Percentiles rank a stretch among this genome's conserved stretches.
Conservation (phyloP, 495 filamentous ascomycete species). For the Friedmanniomyces endolithicus region DNA sequence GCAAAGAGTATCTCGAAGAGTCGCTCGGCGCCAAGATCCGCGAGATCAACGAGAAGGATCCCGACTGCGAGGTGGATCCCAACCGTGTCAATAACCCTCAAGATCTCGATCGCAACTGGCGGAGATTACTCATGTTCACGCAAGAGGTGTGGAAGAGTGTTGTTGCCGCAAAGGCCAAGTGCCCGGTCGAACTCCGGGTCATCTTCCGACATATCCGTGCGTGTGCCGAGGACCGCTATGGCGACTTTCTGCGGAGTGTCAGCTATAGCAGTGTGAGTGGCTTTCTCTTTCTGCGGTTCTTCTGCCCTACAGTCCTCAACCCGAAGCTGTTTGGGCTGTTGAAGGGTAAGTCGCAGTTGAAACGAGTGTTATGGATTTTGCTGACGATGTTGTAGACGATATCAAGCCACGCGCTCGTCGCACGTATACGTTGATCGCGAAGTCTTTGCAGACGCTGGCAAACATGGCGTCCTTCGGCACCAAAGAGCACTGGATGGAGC, state of each 20-base stretch:
- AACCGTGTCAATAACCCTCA: constrained; percentile 55
- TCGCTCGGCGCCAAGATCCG: constrained; percentile 71
- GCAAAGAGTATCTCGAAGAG: constrained; percentile 85
- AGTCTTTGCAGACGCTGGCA: constrained; percentile 86
- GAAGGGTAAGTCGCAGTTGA: constrained; percentile 42
- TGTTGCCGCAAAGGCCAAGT: constrained; percentile 51
- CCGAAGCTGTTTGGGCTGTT: constrained; percentile 91
- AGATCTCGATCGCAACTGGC: constrained; percentile 77
- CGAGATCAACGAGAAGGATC: constrained; percentile 77
- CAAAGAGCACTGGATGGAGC: constrained; percentile 98
- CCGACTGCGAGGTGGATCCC: constrained; percentile 92
- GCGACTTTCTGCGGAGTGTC: constrained; percentile 86
- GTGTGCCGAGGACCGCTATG: constrained; percentile 92
- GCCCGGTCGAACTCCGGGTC: constrained; percentile 72
- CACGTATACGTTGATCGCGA: constrained; percentile 85
- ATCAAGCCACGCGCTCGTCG: constrained; percentile 77
- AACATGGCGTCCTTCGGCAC: constrained; percentile 88
- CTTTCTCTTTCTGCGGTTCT: constrained; percentile 91
- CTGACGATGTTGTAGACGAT: constrained; percentile 45
- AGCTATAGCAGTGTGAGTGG: constrained; percentile 93
- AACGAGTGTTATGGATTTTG: background rate
- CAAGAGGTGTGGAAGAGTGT: constrained; percentile 79
- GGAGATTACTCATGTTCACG: constrained; percentile 59
- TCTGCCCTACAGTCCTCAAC: constrained; percentile 91
- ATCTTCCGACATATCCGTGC: constrained; percentile 88